Percentiles rank a stretch among this genome's conserved stretches.
phyloP scores from a whole-genome alignment of 352 stramenopile species.

The Phytophthora colocasiae region DNA sequence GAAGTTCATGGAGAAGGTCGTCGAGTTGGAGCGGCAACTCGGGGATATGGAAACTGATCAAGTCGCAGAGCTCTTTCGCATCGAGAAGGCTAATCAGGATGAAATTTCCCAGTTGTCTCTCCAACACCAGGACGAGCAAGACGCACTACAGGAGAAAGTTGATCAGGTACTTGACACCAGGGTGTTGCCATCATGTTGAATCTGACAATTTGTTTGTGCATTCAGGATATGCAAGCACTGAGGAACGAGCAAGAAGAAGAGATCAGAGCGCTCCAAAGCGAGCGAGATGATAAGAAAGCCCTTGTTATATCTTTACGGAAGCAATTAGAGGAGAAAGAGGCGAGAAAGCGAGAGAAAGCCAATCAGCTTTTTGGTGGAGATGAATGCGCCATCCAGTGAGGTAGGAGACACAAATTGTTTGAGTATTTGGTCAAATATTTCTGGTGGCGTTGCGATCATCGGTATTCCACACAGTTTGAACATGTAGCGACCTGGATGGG shows the following conservation, averaged over 20 bases:
- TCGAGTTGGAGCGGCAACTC: slow-evolving; percentile 68
- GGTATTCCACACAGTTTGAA: too few species aligned
- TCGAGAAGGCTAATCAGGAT: slow-evolving; percentile 65
- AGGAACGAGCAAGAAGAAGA: slow-evolving; percentile 73
- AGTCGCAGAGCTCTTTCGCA: slow-evolving; percentile 66
- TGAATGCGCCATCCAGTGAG: slow-evolving; percentile 63
- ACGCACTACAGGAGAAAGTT: slow-evolving; percentile 65
- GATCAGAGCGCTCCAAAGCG: slow-evolving; percentile 46
- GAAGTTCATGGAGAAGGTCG: slow-evolving; percentile 62
- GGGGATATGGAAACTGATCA: slow-evolving; percentile 72
- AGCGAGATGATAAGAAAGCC: slow-evolving; percentile 63
- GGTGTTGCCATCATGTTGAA: neutral
- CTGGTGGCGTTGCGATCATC: too few species aligned
- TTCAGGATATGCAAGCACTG: slow-evolving; percentile 62
- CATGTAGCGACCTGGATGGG: too few species aligned
- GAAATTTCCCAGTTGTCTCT: slow-evolving; percentile 49
- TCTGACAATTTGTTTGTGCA: neutral
- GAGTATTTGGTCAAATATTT: too few species aligned
- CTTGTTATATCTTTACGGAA: slow-evolving; percentile 56
- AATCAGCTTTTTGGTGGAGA: slow-evolving; percentile 52
- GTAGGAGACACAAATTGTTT: neutral
- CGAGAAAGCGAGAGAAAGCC: slow-evolving; percentile 47
- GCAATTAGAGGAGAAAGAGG: slow-evolving; percentile 61
- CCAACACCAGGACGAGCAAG: slow-evolving; percentile 62
- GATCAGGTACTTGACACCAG: slow-evolving; percentile 45